These are phyloP conservation scores for Lasiodiplodia hormozganensis DNA, from an alignment of 2,329 filamentous ascomycete genomes.

Conservation along the genomic window DNA sequence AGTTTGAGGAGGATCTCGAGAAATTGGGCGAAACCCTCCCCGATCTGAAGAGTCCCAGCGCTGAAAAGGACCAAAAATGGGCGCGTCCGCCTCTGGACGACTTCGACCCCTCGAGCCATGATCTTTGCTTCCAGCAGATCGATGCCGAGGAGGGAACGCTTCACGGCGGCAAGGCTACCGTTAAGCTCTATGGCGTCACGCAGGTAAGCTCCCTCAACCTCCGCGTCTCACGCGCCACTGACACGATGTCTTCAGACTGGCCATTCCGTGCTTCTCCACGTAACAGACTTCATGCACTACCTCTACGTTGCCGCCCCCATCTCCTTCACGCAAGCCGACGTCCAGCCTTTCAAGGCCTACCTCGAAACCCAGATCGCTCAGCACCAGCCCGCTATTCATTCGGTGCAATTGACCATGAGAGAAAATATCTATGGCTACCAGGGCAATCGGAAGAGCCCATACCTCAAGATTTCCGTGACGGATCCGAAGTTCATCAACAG, in stretches of 20 bases:
- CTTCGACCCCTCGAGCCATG: constrained; percentile 70
- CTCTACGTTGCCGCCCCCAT: constrained; percentile 90
- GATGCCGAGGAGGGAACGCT: constrained; percentile 90
- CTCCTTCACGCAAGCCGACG: constrained; percentile 79
- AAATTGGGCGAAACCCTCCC: constrained; percentile 94
- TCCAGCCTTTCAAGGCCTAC: constrained; percentile 77
- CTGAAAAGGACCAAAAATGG: constrained; percentile 95
- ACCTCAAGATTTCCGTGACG: constrained; percentile 89
- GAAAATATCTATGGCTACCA: constrained; percentile 96
- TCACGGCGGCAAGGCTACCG: constrained; percentile 74
- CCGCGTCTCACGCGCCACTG: constrained; percentile 45
- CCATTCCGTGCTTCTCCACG: constrained; percentile 92
- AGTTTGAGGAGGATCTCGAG: constrained; percentile 91
- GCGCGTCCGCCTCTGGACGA: constrained; percentile 67
- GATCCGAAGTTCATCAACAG: constrained; percentile 85
- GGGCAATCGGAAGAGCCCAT: constrained; percentile 89
- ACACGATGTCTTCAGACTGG: constrained; percentile 59
- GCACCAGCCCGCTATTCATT: constrained; percentile 76
- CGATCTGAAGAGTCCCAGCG: constrained; percentile 82
- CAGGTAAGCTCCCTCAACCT: constrained; percentile 58
- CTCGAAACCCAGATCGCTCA: constrained; percentile 81
- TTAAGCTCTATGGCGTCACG: constrained; percentile 95
- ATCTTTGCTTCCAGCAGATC: constrained; percentile 91
- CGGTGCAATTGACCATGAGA: constrained; percentile 79
- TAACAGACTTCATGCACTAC: constrained; percentile 95